phyloP scores from a whole-genome alignment of 2,329 filamentous ascomycete genomes.

The Cladosporium sp. region DNA sequence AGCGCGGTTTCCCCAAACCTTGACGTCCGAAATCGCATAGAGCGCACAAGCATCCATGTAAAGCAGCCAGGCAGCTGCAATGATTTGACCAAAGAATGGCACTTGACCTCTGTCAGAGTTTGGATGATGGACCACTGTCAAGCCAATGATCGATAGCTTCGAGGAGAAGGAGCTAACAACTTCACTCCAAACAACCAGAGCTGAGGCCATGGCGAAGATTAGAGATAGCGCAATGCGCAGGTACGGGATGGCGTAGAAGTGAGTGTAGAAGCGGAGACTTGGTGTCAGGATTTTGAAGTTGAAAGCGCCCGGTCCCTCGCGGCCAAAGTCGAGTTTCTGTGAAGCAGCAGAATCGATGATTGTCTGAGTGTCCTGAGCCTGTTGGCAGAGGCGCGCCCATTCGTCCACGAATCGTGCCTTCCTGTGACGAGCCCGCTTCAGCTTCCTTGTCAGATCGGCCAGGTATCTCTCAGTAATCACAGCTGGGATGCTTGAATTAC shows the following conservation, averaged over 20 bases:
- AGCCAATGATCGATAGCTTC: constrained; percentile 65
- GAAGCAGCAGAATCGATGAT: constrained; percentile 81
- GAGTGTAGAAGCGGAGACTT: constrained; percentile 72
- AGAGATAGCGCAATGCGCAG: constrained; percentile 61
- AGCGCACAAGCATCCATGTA: constrained; percentile 95
- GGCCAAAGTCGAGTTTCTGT: constrained; percentile 72
- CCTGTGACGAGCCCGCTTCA: constrained; percentile 78
- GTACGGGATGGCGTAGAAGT: constrained; percentile 70
- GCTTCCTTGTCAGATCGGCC: constrained; percentile 78
- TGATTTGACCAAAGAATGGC: constrained; percentile 79
- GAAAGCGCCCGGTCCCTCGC: constrained; percentile 45
- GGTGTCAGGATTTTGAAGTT: constrained; percentile 64
- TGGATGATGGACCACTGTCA: constrained; percentile 71
- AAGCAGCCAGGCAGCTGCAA: constrained; percentile 81
- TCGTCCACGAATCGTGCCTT: constrained; percentile 78
- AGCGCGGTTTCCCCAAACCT: constrained; percentile 95
- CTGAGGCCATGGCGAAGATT: constrained; percentile 69
- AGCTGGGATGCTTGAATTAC: constrained; percentile 50
- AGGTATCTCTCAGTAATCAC: constrained; percentile 92
- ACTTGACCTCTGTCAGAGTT: constrained; percentile 65
- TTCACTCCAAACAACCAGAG: constrained; percentile 89
- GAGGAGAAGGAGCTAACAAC: constrained; percentile 78
- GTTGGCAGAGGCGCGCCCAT: constrained; percentile 75
- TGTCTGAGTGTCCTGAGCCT: constrained; percentile 70
- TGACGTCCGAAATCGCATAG: constrained; percentile 83